These are phyloP conservation scores for Psilocybe tampanensis DNA, from an alignment of 768 basidiomycete species.

Conservation along the genomic window DNA sequence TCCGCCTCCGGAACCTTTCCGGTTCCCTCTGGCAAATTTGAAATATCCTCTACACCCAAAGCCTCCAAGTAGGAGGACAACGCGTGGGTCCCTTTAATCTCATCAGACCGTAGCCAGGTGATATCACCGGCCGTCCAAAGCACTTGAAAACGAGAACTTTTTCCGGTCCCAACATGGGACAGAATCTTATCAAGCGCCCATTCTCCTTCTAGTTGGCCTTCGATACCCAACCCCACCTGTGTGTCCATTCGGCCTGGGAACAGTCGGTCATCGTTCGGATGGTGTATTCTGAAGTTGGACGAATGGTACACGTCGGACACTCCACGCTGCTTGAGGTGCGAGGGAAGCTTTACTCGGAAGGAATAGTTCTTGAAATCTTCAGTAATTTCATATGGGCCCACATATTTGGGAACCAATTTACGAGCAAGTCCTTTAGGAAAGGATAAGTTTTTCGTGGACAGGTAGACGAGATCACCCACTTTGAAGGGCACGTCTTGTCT, in stretches of 20 bases:
- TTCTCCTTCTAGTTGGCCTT: constrained; percentile 10
- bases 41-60: too few species aligned
- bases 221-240: constrained; percentile 17
- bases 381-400: constrained; percentile 17
- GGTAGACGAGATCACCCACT: constrained; percentile 13
- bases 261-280: constrained; percentile 31
- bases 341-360: constrained; percentile 8
- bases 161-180: constrained; percentile 17
- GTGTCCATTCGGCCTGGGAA: constrained; percentile 33
- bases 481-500: constrained; percentile 11
- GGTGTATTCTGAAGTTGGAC: constrained; percentile 28
- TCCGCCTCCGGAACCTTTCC: too few species aligned
- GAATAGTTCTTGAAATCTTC: constrained; percentile 13
- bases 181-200: constrained; percentile 28
- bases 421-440: constrained; percentile 18
- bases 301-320: constrained; percentile 28
- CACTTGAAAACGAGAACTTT: constrained; percentile 19
- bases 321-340: constrained; percentile 20
- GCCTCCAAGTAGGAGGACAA: too few species aligned
- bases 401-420: constrained; percentile 20
- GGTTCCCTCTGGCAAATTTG: too few species aligned
- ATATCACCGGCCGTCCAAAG: constrained; percentile 25
- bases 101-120: too few species aligned
- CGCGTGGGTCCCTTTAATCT: too few species aligned
- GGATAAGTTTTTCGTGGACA: constrained; percentile 16